Base-by-base conservation (phyloP, 2,329 filamentous ascomycete genomes). In the Aspergillus caelatus region DNA sequence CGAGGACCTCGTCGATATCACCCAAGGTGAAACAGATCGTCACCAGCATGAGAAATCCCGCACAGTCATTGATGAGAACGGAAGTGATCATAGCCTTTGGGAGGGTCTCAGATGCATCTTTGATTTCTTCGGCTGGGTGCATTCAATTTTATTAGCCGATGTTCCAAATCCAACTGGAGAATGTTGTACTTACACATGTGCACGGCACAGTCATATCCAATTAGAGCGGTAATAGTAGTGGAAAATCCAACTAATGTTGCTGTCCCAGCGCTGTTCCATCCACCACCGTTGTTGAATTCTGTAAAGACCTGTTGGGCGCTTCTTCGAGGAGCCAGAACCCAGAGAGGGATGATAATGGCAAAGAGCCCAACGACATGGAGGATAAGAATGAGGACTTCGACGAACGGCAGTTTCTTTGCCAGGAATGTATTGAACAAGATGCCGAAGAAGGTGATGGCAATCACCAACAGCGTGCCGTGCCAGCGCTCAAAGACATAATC, bases 391-490 rank as follows among this genome's bases (percentile, higher is more conserved):
- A 80, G 55, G 14, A 71, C 72, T 67, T 82, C 79, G 30, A 81
- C 71, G 41, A 77, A 68, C 1, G 79, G 78, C 36, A 79, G 69
- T 53, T 76, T 74, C 60, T 76, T 74, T 19, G 77, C 76, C 2
- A 79, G 64, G 61, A 81, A 78, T 0, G 78, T 79, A 65, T 81
- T 81, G 68, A 81, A 79, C 8, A 80, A 60, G 26, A 80, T 77
- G 2, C 76, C 77, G 46, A 81, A 76, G 16, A 72, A 66, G 2
- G 75, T 73, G 21, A 80, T 78, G 9, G 75, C 78, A 64, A 80
- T 75, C 26, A 79, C 77, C 11, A 84, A 65, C 59, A 83, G 71
- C 2, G 80, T 82, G 1, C 75, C 78, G 61, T 83, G 80, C 80
- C 80, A 83, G 61, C 74, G 65, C 56, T 81, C 69, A 1, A 77